Conservation (phyloP, 805 yeast species). For the Pichia cephalocereana region DNA sequence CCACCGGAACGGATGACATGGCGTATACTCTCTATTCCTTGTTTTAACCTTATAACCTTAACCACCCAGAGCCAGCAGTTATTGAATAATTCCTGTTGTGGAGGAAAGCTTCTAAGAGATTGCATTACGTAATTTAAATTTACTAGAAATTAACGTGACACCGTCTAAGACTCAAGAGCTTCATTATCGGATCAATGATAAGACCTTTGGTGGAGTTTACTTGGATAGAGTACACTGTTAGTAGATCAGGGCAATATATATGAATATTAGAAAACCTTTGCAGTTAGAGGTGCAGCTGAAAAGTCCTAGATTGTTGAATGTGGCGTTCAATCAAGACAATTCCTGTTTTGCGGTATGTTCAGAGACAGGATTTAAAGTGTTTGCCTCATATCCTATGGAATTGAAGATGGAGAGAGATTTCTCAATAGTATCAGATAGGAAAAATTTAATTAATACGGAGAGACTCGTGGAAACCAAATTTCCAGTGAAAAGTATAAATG, state of each 20-base stretch:
- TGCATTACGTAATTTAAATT: too few relatives aligned
- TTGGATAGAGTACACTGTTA: too few relatives aligned
- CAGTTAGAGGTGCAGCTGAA: constrained; percentile 10
- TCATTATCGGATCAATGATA: too few relatives aligned
- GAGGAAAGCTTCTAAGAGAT: too few relatives aligned
- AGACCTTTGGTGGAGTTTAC: too few relatives aligned
- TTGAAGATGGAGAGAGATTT: constrained; percentile 55
- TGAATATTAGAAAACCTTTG: constrained; percentile 28
- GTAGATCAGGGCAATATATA: constrained; percentile 2
- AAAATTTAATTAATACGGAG: too few relatives aligned
- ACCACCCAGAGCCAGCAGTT: too few relatives aligned
- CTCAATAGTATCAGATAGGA: not conserved
- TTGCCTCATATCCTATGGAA: constrained; percentile 81
- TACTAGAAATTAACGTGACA: too few relatives aligned
- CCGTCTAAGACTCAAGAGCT: too few relatives aligned
- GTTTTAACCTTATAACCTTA: too few relatives aligned
- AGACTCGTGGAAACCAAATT: too few relatives aligned
- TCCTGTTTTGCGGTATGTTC: constrained; percentile 82
- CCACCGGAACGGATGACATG: not conserved
- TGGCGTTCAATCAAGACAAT: constrained; percentile 80
- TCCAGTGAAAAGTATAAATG: not conserved
- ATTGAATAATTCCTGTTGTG: too few relatives aligned
- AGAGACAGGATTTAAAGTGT: constrained; percentile 76
- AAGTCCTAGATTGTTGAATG: constrained; percentile 39
- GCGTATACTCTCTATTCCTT: not conserved